A percentile compares a stretch with the other conserved stretches of the same genome.
Evolutionary conservation across 768 basidiomycete species (phyloP).

Genomic region (Gautieria morchelliformis): DNA sequence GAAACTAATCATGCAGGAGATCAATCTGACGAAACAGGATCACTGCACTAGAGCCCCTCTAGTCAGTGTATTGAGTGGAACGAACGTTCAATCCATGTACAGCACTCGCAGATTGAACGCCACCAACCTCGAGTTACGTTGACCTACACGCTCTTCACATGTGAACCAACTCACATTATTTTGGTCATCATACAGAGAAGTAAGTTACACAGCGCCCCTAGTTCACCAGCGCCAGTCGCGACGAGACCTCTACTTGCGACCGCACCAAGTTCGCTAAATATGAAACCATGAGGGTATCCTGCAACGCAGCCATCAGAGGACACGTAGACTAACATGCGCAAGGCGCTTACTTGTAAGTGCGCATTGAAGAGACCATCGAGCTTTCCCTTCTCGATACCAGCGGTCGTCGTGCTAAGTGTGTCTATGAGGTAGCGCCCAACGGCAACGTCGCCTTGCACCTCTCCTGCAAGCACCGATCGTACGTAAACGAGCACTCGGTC

Average conservation of each 20-base stretch:
- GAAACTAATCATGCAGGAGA: no score
- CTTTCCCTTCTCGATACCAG: slow-evolving; percentile 51
- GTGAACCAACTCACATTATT: not conserved
- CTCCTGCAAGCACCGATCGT: slow-evolving; percentile 67
- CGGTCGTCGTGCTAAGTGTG: slow-evolving; percentile 64
- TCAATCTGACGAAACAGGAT: no score
- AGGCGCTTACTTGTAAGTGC: slow-evolving; percentile 54
- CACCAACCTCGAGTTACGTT: not conserved
- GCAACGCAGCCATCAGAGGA: slow-evolving; percentile 15
- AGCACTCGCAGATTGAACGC: not conserved
- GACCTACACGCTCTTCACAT: not conserved
- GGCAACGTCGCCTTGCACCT: slow-evolving; percentile 68
- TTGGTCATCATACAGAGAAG: not conserved
- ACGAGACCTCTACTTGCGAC: slow-evolving; percentile 87
- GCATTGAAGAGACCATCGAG: slow-evolving; percentile 50
- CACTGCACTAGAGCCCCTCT: no score
- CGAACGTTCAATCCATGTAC: not conserved
- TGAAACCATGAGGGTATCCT: slow-evolving; percentile 92
- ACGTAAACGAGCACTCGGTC: slow-evolving; percentile 83
- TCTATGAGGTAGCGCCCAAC: slow-evolving; percentile 90
- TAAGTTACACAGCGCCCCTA: slow-evolving; percentile 7
- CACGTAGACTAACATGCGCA: not conserved
- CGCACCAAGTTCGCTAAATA: slow-evolving; percentile 91
- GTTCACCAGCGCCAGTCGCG: slow-evolving; percentile 68
- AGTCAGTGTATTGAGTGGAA: not conserved